Evolutionary conservation across 805 yeast genomes (phyloP).

Genomic region (Yarrowia alimentaria): DNA sequence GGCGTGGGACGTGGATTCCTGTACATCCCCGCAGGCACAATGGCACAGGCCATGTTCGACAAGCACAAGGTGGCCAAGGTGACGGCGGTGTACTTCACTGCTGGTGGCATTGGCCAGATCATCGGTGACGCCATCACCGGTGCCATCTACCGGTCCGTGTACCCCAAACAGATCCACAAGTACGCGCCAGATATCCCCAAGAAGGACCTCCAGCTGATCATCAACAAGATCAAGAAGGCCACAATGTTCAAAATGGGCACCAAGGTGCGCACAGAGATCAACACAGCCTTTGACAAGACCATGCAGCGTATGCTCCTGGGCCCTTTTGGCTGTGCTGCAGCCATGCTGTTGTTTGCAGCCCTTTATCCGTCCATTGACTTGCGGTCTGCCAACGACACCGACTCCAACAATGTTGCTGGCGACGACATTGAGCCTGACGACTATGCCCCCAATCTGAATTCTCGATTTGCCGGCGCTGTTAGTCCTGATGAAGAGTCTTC

Average conservation of each 20-base stretch:
- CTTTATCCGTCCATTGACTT: too few species aligned
- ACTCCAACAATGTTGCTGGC: too few species aligned
- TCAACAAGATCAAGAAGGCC: neutral
- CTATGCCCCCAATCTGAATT: too few species aligned
- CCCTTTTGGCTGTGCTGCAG: neutral
- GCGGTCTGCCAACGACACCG: too few species aligned
- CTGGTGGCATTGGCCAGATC: neutral
- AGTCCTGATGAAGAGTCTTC: too few species aligned
- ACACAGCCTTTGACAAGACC: neutral
- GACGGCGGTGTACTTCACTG: neutral
- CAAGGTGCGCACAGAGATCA: neutral
- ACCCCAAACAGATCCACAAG: neutral
- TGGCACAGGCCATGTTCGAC: neutral
- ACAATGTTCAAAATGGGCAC: neutral
- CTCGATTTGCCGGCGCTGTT: too few species aligned
- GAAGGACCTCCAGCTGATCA: neutral
- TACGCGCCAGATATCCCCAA: neutral
- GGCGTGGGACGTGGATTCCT: neutral
- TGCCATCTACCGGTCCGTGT: neutral
- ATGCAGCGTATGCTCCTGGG: neutral
- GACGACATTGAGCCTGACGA: too few species aligned
- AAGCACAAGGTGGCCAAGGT: neutral
- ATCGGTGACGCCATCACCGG: neutral
- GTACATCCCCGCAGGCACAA: neutral
- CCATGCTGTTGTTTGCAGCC: too few species aligned